phyloP scores from a whole-genome alignment of 768 basidiomycete genomes.

The Lactarius hengduanensis region DNA sequence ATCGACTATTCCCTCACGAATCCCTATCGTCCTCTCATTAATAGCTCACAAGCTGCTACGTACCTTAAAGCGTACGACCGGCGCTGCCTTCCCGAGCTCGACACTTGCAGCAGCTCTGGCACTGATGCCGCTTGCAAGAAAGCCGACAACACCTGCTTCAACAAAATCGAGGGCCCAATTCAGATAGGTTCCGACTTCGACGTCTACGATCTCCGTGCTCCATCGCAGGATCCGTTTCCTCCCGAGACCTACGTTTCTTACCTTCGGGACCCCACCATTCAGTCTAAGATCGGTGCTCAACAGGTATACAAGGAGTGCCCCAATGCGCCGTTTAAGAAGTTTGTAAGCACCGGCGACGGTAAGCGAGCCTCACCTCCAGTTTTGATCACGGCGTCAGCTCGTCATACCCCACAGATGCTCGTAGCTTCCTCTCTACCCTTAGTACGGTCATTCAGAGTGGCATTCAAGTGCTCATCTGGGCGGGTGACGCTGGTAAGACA shows the following conservation, averaged over 20 bases:
- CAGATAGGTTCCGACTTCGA: constrained; percentile 45
- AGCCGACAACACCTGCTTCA: constrained; percentile 49
- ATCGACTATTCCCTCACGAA: constrained; percentile 48
- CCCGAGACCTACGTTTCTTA: constrained; percentile 33
- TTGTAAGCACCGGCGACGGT: constrained; percentile 46
- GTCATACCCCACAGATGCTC: constrained; percentile 32
- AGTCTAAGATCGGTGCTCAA: constrained; percentile 39
- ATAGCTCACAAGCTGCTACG: neutral
- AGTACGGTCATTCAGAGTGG: neutral
- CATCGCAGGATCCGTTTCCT: constrained; percentile 43
- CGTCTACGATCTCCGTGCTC: constrained; percentile 44
- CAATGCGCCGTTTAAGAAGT: constrained; percentile 38
- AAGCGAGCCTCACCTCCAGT: constrained; percentile 34
- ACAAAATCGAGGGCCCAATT: constrained; percentile 45
- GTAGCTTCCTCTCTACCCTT: neutral
- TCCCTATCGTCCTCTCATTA: constrained; percentile 29
- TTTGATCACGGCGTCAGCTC: constrained; percentile 3
- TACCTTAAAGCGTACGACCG: neutral
- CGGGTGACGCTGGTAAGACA: constrained; percentile 36
- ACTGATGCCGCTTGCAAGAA: constrained; percentile 46
- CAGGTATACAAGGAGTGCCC: constrained; percentile 38
- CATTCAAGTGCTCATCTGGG: constrained; percentile 48
- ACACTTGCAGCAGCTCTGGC: constrained; percentile 44
- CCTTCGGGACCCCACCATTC: constrained; percentile 29
- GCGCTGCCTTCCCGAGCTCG: constrained; percentile 48